Conservation (phyloP, 176 grass and related monocot genomes). For the Musa troglodytarum region DNA sequence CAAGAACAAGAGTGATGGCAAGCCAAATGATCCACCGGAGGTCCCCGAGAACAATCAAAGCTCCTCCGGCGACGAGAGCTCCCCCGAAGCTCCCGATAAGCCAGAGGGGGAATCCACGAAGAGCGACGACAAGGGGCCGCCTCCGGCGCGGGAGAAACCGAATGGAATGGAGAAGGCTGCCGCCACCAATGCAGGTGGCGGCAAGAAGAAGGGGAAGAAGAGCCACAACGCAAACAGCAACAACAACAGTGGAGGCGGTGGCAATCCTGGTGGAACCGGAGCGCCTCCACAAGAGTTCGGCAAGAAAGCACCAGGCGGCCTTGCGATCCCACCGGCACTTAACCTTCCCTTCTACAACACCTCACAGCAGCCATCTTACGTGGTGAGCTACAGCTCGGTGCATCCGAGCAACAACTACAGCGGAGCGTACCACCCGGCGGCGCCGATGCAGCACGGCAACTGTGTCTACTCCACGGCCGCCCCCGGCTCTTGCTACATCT, state of each 20-base stretch:
- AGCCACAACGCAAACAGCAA: conserved; percentile 12
- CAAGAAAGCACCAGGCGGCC: conserved; percentile 6
- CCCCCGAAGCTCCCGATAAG: conserved; percentile 22
- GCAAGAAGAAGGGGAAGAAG: conserved; percentile 64
- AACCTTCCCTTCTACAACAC: conserved; percentile 33
- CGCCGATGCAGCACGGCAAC: conserved; percentile 27
- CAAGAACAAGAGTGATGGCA: conserved; percentile 20
- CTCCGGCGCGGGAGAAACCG: conserved; percentile 19
- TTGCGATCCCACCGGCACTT: neutral
- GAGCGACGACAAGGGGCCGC: neutral
- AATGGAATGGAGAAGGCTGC: conserved; percentile 21
- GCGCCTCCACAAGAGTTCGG: neutral
- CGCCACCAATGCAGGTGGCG: conserved; percentile 22
- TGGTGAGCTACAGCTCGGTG: conserved; percentile 66
- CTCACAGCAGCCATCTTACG: conserved; percentile 38
- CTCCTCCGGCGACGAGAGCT: conserved; percentile 24
- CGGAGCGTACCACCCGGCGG: conserved; percentile 38
- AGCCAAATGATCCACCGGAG: conserved; percentile 8
- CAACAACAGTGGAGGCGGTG: conserved; percentile 10
- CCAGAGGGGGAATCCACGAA: conserved; percentile 15
- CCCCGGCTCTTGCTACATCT: conserved; percentile 77
- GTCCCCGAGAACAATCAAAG: conserved; percentile 9
- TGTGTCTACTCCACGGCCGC: conserved; percentile 59
- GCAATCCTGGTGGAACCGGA: neutral
- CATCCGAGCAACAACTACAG: conserved; percentile 43